A percentile compares a stretch with the other conserved stretches of the same genome.
Conservation (phyloP, 2,329 filamentous ascomycete species). For the Fusarium pininemorale region DNA sequence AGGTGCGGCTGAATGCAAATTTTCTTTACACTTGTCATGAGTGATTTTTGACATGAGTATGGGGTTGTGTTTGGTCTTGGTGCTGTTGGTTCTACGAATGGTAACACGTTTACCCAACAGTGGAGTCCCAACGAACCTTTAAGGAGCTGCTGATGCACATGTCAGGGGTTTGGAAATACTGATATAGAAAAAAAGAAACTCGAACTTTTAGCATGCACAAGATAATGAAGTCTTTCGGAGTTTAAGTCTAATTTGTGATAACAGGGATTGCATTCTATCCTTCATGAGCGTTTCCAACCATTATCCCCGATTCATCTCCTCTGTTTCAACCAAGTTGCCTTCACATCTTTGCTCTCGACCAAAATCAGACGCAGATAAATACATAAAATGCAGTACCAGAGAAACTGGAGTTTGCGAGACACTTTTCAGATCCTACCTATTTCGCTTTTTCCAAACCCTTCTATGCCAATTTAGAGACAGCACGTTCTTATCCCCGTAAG, state of each 20-base stretch:
- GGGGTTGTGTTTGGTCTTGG: too few relatives aligned
- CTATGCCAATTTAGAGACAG: background rate
- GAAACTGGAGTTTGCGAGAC: background rate
- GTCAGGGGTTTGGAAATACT: background rate
- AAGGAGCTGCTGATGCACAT: background rate
- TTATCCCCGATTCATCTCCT: background rate
- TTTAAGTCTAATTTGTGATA: background rate
- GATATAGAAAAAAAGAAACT: too few relatives aligned
- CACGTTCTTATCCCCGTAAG: too few relatives aligned
- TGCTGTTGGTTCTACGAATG: too few relatives aligned
- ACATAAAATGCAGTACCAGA: background rate
- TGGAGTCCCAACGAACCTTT: background rate
- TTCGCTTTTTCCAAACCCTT: too few relatives aligned
- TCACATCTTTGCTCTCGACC: background rate
- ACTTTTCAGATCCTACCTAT: too few relatives aligned
- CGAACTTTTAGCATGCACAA: background rate
- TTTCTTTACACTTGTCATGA: too few relatives aligned
- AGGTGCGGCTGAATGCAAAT: too few relatives aligned
- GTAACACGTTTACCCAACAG: too few relatives aligned
- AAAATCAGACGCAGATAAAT: background rate
- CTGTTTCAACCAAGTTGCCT: background rate
- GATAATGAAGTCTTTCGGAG: background rate
- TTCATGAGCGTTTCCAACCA: background rate
- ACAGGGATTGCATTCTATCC: background rate
- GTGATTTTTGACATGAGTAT: too few relatives aligned